A percentile compares a stretch with the other conserved stretches of the same genome.
phyloP scores from a whole-genome alignment of 208 protist species.

The Endotrypanum monterogeii region DNA sequence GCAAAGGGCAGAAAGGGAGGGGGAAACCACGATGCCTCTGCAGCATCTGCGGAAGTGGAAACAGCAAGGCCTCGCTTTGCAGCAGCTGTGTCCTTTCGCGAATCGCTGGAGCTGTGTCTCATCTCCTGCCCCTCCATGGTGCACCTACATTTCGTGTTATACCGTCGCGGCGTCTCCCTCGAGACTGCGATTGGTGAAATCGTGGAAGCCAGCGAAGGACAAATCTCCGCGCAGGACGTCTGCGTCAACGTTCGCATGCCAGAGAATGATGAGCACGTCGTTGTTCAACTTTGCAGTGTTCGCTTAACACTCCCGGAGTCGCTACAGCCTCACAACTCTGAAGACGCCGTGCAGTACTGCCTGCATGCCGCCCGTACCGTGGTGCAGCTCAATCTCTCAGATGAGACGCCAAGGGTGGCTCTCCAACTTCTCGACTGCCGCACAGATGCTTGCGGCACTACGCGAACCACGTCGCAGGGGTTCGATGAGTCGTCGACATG shows the following conservation, averaged over 20 bases:
- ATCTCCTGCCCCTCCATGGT: conserved; percentile 7
- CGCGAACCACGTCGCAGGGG: conserved; percentile 2
- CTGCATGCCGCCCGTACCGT: conserved; percentile 30
- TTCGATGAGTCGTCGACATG: conserved; percentile 12
- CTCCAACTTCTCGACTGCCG: conserved; percentile 32
- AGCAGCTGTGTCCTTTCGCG: conserved; percentile 4
- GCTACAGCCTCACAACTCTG: conserved; percentile 1
- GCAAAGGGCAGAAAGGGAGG: not conserved
- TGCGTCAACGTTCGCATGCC: conserved; percentile 10
- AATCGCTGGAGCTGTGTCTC: conserved; percentile 20
- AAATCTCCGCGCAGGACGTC: conserved; percentile 13
- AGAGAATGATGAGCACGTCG: conserved; percentile 40
- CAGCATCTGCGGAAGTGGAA: not conserved
- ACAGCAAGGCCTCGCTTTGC: not conserved
- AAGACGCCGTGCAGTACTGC: conserved; percentile 32
- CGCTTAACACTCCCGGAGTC: conserved; percentile 21
- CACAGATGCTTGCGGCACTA: conserved; percentile 15
- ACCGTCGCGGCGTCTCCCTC: conserved; percentile 51
- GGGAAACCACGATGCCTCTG: not conserved
- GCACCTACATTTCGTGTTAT: conserved; percentile 71
- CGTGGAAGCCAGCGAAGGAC: conserved; percentile 34
- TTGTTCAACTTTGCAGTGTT: conserved; percentile 59
- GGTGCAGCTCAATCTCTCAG: conserved; percentile 22
- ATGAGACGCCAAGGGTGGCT: conserved; percentile 2
- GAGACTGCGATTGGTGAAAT: conserved; percentile 32